These are phyloP conservation scores for Aureobasidium leucospermi DNA, from an alignment of 2,329 filamentous ascomycete genomes.

Conservation along the genomic window DNA sequence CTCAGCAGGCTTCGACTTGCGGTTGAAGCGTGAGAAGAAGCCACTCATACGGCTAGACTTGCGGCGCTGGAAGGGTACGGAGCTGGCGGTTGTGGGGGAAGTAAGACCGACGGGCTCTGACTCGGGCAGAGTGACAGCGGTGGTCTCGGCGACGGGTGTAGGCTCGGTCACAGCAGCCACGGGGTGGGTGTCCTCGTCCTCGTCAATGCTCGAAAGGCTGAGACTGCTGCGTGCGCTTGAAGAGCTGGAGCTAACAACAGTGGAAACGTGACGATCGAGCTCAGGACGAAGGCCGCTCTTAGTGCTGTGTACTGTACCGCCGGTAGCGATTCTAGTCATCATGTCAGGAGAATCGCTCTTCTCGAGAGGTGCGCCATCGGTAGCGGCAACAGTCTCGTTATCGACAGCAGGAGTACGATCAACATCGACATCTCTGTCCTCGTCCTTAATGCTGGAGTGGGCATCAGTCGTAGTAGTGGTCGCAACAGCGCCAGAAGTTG, in stretches of 20 bases:
- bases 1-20: slow-evolving; percentile 28
- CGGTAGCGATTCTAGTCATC: not conserved
- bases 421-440: not conserved
- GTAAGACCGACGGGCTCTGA: not conserved
- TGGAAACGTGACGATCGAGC: slow-evolving; percentile 27
- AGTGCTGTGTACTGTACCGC: not conserved
- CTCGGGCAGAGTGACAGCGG: not conserved
- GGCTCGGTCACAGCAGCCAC: not conserved
- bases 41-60: slow-evolving; percentile 26
- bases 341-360: slow-evolving; percentile 11
- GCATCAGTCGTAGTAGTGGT: not conserved
- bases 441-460: not conserved
- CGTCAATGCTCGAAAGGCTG: slow-evolving; percentile 16
- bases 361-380: not conserved
- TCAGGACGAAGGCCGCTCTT: slow-evolving; percentile 16
- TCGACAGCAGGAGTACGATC: not conserved
- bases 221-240: slow-evolving; percentile 4
- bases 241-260: slow-evolving; percentile 21
- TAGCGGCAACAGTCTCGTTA: not conserved
- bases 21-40: slow-evolving; percentile 32
- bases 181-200: not conserved
- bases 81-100: slow-evolving; percentile 1
- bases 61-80: slow-evolving; percentile 15
- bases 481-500: not conserved
- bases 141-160: not conserved